Conservation (phyloP, 495 filamentous ascomycete species). For the Penicillium flavigenum region DNA sequence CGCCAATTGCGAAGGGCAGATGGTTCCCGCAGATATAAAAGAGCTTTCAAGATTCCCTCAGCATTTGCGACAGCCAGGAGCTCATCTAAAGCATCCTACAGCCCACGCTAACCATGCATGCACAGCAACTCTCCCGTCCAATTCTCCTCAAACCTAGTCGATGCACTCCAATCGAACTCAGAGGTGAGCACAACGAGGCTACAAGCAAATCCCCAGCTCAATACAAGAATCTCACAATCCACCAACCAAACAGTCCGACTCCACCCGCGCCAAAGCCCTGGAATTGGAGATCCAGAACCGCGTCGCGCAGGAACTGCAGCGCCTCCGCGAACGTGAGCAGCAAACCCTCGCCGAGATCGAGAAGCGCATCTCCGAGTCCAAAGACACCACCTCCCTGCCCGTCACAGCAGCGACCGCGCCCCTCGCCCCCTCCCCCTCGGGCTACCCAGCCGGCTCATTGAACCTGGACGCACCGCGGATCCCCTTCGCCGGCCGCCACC, state of each 20-base stretch:
- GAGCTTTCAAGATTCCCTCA: background rate
- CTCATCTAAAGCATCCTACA: background rate
- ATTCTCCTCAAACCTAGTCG: constrained; percentile 81
- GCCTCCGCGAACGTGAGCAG: constrained; percentile 64
- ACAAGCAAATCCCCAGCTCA: constrained; percentile 10
- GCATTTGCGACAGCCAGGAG: background rate
- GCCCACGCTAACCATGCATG: constrained; percentile 9
- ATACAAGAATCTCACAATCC: constrained; percentile 18
- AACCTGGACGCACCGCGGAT: constrained; percentile 50
- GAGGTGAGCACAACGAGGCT: constrained; percentile 60
- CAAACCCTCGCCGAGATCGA: constrained; percentile 54
- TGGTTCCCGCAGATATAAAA: background rate
- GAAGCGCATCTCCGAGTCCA: constrained; percentile 53
- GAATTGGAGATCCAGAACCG: constrained; percentile 89
- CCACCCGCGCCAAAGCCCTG: constrained; percentile 74
- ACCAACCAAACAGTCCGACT: constrained; percentile 65
- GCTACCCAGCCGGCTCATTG: constrained; percentile 44
- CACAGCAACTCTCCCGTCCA: constrained; percentile 76
- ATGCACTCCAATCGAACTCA: constrained; percentile 75
- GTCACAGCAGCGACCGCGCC: constrained; percentile 32
- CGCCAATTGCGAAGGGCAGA: constrained; percentile 16
- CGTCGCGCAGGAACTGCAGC: constrained; percentile 78
- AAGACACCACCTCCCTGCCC: constrained; percentile 33
- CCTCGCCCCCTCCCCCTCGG: constrained; percentile 30
- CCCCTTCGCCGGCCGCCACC: constrained; percentile 47